Base-by-base conservation (phyloP, 2,329 filamentous ascomycete species). In the Aspergillus carbonarius region DNA sequence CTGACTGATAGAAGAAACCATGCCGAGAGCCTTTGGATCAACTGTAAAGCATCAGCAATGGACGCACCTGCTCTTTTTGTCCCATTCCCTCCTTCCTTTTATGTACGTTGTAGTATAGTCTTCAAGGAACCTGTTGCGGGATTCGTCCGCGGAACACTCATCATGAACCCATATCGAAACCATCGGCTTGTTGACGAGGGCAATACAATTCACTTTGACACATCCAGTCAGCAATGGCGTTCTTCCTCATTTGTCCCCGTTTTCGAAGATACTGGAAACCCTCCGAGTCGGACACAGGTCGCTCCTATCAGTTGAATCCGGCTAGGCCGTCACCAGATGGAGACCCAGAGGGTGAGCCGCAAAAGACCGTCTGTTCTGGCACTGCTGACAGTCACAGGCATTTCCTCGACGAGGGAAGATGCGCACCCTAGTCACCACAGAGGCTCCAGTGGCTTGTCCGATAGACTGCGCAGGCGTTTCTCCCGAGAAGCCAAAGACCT, bases 401-500 rank as follows among this genome's bases (percentile, higher is more conserved):
- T 49, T 50, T 54, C 46, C 4, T 56, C 61, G 35, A 55, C 35
- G n/a, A 50, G 39, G 10, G 56, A 66, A 4, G 35, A 65, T 59
- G 30, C 37, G 17, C 27, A 30, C 30, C 50, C 42, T 34, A 46
- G 53, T 5, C 42, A 40, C 8, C 53, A 58, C 27, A 65, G 61
- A 23, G 56, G 59, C 27, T 64, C 66, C 1, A 63, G 60, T 35
- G 66, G 65, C 35, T 54, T 76, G 10, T 70, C 73, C 4, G 61
- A 63, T 51, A 68, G 57, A 52, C 55, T 76, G 17, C 74, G 73
- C 15, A 68, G 63, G 44, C 68, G 70, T 13, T 68, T 76, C 48
- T 75, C 74, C 13, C 63, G 68, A 57, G 72, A 76, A 47, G 65
- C 65, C 34, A 67, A 63, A 58, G 35, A 62, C 7, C 62, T 58